These are phyloP conservation scores for Fusarium mundagurra DNA, from an alignment of 2,329 filamentous ascomycete species.

Conservation along the genomic window DNA sequence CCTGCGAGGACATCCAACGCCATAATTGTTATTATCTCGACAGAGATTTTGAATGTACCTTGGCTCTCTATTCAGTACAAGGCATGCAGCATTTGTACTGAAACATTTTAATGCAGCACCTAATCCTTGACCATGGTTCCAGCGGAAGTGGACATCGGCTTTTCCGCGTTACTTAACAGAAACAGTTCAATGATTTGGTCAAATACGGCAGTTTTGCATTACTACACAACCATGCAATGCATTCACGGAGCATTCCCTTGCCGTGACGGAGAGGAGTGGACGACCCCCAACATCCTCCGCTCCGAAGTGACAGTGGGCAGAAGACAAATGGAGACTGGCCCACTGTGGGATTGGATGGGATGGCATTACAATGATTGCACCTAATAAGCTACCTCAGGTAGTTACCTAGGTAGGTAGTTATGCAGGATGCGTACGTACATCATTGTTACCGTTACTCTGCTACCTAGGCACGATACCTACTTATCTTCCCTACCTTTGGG, in stretches of 20 bases:
- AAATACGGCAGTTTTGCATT: conserved; percentile 12
- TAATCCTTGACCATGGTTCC: not conserved
- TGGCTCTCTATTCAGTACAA: not conserved
- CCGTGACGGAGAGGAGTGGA: conserved; percentile 7
- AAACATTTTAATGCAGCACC: too few species aligned
- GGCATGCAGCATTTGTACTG: not conserved
- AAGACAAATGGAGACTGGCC: conserved; percentile 4
- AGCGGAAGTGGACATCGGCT: not conserved
- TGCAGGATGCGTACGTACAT: not conserved
- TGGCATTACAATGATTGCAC: not conserved
- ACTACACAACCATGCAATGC: conserved; percentile 6
- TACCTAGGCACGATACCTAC: not conserved
- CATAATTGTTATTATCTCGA: not conserved
- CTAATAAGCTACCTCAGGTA: too few species aligned
- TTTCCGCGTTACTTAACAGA: not conserved
- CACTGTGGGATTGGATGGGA: not conserved
- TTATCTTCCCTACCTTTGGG: not conserved
- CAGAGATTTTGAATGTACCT: not conserved
- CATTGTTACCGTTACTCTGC: conserved; percentile 2
- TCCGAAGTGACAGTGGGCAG: not conserved
- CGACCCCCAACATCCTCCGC: not conserved
- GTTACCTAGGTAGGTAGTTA: not conserved
- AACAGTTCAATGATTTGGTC: not conserved
- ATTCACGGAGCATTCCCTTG: not conserved
- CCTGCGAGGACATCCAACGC: not conserved